Base-by-base conservation (phyloP, 148 eudicot genomes). In the Rhododendron henanense region DNA sequence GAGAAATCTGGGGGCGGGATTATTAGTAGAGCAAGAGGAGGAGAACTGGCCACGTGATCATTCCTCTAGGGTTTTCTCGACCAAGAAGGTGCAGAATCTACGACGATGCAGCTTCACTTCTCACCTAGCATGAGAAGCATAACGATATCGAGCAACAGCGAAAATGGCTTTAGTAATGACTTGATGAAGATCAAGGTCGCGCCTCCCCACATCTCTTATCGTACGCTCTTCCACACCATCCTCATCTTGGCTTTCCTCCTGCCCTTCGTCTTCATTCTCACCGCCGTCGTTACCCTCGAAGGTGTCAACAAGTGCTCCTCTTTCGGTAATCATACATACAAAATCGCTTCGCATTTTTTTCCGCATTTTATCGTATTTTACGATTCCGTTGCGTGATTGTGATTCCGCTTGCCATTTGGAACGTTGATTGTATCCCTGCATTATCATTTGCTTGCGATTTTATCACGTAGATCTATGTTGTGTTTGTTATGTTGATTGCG, bases 231-330 rank as follows among this genome's bases (percentile, higher is more conserved):
- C 84, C 96, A 95, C 85, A 94, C 97, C 55, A 93, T 97, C 25
- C 93, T 97, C 67, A 90, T 97, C 61, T 92, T 95, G 3, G 99
- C 99, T 59, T 95, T 94, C 84, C 88, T 97, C 80, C 90, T 97
- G 91, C 99, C 99, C 10, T 97, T 97, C 51, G 95, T 95, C 81
- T 97, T 97, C 91, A 97, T 97, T 81, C 93, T 97, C 71, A 97
- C 99, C 35, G 99, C 99, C 33, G 79, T 97, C 51, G 96, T 97
- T 85, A 97, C 99, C 88, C 98, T 97, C 79, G 99, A 97, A 93
- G 99, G 98, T 87, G 96, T 95, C 93, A 97, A 97, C 93, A 97
- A 97, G 89, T 95, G 99, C 84, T 97, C 99, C 75, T 95, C 99
- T n/a, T 88, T 95, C 45, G 99, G 99, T 97, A 95, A 31, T 31